These are phyloP conservation scores for Penicillium paradoxum DNA, from an alignment of 495 filamentous ascomycete species.

Conservation along the genomic window DNA sequence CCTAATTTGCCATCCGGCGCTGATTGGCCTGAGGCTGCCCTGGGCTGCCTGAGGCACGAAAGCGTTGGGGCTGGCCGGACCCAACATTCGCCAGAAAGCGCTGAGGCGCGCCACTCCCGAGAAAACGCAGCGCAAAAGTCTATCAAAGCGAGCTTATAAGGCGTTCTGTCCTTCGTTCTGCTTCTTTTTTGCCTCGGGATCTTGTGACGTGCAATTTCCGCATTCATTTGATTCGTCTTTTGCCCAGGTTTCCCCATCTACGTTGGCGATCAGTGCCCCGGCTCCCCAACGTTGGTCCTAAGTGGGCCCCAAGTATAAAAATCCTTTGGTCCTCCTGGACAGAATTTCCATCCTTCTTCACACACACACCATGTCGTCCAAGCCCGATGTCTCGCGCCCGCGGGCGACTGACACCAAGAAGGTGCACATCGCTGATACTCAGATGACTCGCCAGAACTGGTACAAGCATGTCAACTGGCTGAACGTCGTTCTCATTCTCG, in stretches of 20 bases:
- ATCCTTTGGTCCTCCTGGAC: slow-evolving; percentile 10
- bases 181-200: slow-evolving; percentile 28
- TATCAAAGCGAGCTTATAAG: background rate
- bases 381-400: slow-evolving; percentile 31
- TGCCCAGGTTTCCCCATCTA: slow-evolving; percentile 19
- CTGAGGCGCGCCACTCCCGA: slow-evolving; percentile 18
- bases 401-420: slow-evolving; percentile 47
- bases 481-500: slow-evolving; percentile 80
- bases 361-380: slow-evolving; percentile 35
- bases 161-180: background rate
- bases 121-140: background rate
- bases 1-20: background rate
- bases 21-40: slow-evolving; percentile 1
- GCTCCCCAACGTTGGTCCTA: slow-evolving; percentile 28
- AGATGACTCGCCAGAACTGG: slow-evolving; percentile 85
- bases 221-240: slow-evolving; percentile 9
- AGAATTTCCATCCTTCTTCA: slow-evolving; percentile 5
- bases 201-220: slow-evolving; percentile 24
- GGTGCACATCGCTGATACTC: slow-evolving; percentile 54
- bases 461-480: slow-evolving; percentile 97
- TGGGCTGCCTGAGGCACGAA: slow-evolving; percentile 18
- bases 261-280: slow-evolving; percentile 21
- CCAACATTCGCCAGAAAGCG: slow-evolving; percentile 29
- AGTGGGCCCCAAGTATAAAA: slow-evolving; percentile 29
- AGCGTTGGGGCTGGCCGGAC: slow-evolving; percentile 26